Evolutionary conservation across 1,284 basidiomycete genomes (phyloP), one percentile per base, ranked within the genome.

Genomic region (Porodaedalea pini): DNA sequence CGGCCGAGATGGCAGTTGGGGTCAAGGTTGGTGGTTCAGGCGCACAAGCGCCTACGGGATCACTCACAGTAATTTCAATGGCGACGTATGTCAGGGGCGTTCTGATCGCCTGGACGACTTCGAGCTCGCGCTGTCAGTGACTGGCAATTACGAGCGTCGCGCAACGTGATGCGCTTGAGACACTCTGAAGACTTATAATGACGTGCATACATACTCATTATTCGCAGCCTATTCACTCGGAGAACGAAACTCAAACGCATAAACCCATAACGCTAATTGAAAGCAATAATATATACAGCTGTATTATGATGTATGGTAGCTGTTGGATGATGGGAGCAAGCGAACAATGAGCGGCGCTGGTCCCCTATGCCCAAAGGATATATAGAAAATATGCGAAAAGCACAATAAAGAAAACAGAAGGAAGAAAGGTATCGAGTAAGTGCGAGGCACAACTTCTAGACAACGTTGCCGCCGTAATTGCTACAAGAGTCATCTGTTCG

Each of bases 351-450:
- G 41, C 40, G 56, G 40, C 10, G 29, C n/a, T 17, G 56, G 23
- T 48, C 56, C 56, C 49, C 29, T 52, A 17, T 19, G 41, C 34
- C 49, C 56, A 49, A 57, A 32, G 41, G 13, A 57, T 19, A 47
- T 47, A 34, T 43, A 45, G 29, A 47, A 43, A 43, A n/a, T 23
- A 39, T 27, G 31, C 17, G 39, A 23, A 49, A 50, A 47, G 44
- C 52, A 58, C 52, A 58, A 58, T 51, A 54, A 44, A 53, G 17
- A 47, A 34, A 54, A n/a, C 41, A 43, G 32, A 32, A 36, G 31
- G 15, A 37, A 45, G 40, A 25, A 36, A 23, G 56, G 56, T 57
- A 57, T 57, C 19, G 40, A 36, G 27, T 11, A 29, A 23, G 11
- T 43, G 31, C 15, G 50, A 52, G 56, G 32, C 56, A 57, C 56